Base-by-base conservation (phyloP, 352 stramenopile genomes). In the Globisporangium yorkense region DNA sequence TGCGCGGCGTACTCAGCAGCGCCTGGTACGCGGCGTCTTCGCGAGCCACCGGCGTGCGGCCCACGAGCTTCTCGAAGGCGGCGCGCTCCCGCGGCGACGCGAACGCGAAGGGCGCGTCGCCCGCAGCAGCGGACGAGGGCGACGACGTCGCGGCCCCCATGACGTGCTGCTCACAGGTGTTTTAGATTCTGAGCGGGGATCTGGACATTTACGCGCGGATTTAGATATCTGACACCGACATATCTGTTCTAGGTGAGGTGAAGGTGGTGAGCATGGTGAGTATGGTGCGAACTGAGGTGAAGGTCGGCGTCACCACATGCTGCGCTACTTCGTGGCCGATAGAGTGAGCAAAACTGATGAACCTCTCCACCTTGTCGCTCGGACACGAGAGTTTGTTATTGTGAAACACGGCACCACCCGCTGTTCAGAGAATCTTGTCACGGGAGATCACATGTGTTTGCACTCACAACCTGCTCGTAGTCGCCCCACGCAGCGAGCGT, bases 41-140 rank as follows among this genome's bases (percentile, higher is more conserved):
- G 40, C 71, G 68, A 3, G 71, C 56, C 39, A 87, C 62, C 4
- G 75, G 64, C 31, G 64, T 59, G 46, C 74, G 69, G 48, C 77
- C 76, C n/a, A 87, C 69, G 54, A 93, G 80, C 62, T 82, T 89
- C 60, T 93, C 79, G 59, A 91, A 85, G 5, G 84, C 80, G 13
- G 63, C 61, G 51, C 77, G 75, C 65, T 88, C 75, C 15, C 64
- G 64, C 3, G 62, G 55, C 46, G 78, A 88, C 33, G 74, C 57
- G 51, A 88, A 88, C 33, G 44, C 43, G 43, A 46, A 84, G 59
- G 44, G 12, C 61, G 24, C 56, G 55, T 33, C 73, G 13, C 20
- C 15, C 46, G 48, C 63, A 59, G 10, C 52, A 31, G 37, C 54
- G 51, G n/a, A 54, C 20, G 51, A 45, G 48, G 50, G 54, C 12